Evolutionary conservation across 2,329 filamentous ascomycete genomes (phyloP).

Genomic region (Talaromyces sp.): DNA sequence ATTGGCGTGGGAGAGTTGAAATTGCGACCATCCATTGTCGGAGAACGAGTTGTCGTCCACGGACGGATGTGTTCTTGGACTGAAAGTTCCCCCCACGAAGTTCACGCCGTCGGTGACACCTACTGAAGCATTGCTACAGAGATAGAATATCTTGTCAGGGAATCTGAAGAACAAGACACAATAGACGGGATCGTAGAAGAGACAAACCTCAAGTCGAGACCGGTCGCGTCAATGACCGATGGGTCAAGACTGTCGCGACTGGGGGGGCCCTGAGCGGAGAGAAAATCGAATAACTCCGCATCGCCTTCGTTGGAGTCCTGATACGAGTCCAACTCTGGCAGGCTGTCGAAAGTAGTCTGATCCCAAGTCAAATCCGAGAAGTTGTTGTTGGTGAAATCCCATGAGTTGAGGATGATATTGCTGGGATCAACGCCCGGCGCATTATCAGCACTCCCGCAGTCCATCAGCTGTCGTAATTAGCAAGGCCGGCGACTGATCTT

Average conservation of each 20-base stretch:
- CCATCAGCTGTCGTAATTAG: constrained; percentile 7
- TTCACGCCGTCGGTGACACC: constrained; percentile 30
- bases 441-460: constrained; percentile 23
- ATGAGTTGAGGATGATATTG: constrained; percentile 33
- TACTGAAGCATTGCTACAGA: constrained; percentile 27
- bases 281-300: constrained; percentile 32
- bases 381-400: constrained; percentile 26
- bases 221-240: constrained; percentile 23
- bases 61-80: constrained; percentile 33
- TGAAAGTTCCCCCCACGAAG: constrained; percentile 32
- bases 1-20: constrained; percentile 32
- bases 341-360: constrained; percentile 31
- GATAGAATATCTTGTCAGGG: not conserved
- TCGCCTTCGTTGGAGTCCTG: constrained; percentile 36
- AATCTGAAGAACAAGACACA: not conserved
- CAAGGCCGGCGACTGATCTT: constrained; percentile 5
- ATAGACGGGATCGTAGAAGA: not conserved
- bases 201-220: constrained; percentile 27
- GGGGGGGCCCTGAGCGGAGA: constrained; percentile 27
- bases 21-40: constrained; percentile 36
- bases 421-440: constrained; percentile 40
- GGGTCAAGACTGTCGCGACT: constrained; percentile 18
- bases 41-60: constrained; percentile 35
- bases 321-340: constrained; percentile 36
- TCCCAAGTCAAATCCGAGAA: constrained; percentile 35